Conservation (phyloP, 2,329 filamentous ascomycete genomes). For the Hypomyces perniciosus region DNA sequence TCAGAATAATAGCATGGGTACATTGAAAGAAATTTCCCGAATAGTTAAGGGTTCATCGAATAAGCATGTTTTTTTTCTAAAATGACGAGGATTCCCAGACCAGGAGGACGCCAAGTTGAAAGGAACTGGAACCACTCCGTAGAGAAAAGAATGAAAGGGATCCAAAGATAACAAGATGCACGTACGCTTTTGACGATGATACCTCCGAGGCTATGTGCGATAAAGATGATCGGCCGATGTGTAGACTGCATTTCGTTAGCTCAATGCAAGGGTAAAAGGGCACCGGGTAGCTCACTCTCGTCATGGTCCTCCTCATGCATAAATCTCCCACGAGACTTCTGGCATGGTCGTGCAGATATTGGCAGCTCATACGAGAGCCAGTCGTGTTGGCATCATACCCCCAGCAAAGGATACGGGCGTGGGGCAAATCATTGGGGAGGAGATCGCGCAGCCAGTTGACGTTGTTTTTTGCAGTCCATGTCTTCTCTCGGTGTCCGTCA, state of each 20-base stretch:
- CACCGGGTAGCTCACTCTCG: no score
- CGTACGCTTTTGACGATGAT: not conserved
- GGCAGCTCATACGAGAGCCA: not conserved
- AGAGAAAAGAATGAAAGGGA: no score
- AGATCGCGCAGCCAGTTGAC: not conserved
- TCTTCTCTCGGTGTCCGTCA: not conserved
- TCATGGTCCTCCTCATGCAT: no score
- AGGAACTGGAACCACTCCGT: no score
- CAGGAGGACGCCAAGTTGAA: no score
- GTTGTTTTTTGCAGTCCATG: not conserved
- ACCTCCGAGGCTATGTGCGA: conserved; percentile 2
- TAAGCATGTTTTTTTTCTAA: no score
- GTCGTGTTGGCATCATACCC: not conserved
- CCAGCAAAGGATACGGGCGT: not conserved
- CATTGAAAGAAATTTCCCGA: no score
- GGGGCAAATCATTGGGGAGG: not conserved
- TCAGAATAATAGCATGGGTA: no score
- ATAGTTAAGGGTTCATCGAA: no score
- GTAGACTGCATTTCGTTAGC: not conserved
- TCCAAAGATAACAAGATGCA: no score
- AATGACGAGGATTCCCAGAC: no score
- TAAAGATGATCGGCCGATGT: not conserved
- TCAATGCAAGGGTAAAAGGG: not conserved
- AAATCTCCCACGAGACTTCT: no score
- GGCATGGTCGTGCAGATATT: not conserved